Conservation (phyloP, 2,329 filamentous ascomycete genomes). For the Pseudogymnoascus sp. region DNA sequence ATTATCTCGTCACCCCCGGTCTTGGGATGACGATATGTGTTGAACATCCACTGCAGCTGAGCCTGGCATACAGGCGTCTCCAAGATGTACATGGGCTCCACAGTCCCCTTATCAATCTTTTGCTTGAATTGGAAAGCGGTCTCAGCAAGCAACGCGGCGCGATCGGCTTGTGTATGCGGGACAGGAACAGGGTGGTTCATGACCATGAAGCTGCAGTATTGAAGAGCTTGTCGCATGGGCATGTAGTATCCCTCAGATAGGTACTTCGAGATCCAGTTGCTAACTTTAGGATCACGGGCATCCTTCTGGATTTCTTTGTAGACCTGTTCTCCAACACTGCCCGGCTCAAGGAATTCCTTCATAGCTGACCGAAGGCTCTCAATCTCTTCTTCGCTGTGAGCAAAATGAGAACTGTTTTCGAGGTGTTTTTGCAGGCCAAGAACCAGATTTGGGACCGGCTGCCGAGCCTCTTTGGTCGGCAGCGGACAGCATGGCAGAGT, state of each 20-base stretch:
- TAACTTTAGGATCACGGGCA: conserved; percentile 16
- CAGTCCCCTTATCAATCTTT: conserved; percentile 17
- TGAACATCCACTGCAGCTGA: conserved; percentile 26
- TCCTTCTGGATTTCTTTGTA: conserved; percentile 16
- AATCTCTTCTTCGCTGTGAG: conserved; percentile 14
- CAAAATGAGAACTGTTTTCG: neutral
- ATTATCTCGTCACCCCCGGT: conserved; percentile 18
- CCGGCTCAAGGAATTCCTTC: conserved; percentile 12
- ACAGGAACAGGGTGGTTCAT: conserved; percentile 18
- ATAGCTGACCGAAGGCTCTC: conserved; percentile 11
- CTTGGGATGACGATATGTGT: conserved; percentile 23
- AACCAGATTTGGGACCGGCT: neutral
- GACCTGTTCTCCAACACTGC: conserved; percentile 14
- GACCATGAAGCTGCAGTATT: conserved; percentile 22
- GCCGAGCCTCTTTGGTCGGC: neutral
- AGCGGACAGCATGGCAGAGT: neutral
- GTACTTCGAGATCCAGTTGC: conserved; percentile 22
- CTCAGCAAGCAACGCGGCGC: conserved; percentile 24
- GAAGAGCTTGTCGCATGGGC: conserved; percentile 18
- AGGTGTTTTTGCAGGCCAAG: neutral
- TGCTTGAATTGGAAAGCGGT: conserved; percentile 22
- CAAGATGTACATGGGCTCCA: conserved; percentile 17
- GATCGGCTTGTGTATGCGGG: conserved; percentile 23
- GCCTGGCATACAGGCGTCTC: conserved; percentile 21
- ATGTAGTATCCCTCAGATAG: conserved; percentile 19